Evolutionary conservation across 1,284 basidiomycete species (phyloP), one percentile per base, ranked within the genome.

Genomic region (Trichosporon ovoides): DNA sequence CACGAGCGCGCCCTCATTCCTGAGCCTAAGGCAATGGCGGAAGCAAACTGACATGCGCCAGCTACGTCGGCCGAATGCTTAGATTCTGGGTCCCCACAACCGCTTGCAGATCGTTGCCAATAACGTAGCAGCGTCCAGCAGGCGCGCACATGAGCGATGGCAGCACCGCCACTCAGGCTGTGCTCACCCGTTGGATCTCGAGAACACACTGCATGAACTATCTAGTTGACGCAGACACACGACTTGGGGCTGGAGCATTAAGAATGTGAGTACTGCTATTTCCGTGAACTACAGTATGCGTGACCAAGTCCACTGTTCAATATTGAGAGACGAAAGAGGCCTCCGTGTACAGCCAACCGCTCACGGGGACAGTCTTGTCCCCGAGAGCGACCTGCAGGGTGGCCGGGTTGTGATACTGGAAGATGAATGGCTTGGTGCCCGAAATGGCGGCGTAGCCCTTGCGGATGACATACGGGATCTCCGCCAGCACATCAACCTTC

Each of bases 401-500:
- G 7, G 81, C 83, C 1, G 84, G 83, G 73, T 95, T 95, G 65
- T 84, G 77, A 84, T 88, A 96, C 91, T 96, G 77, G 66, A 80
- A 82, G 66, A 82, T 80, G 71, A 77, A 80, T 20, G 81, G 79
- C 73, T 80, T 78, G n/a, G 77, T 77, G 35, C 77, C 78, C 0
- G 80, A 79, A 6, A 79, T 77, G 50, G 80, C 78, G 33, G 77
- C 72, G 54, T 81, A 69, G n/a, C 76, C 71, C 71, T 81, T 81
- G 59, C 77, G 73, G 49, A 81, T 72, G 49, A 96, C 85, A 65
- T 88, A 87, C 9, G 96, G 96, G 67, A 99, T 93, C 80, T 98
- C 94, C 4, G 89, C 92, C 16, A 99, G 83, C 1, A 98, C 87
- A 69, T 98, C 94, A 16, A 98, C 91, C 81, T 98, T 98, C 78